phyloP scores from a whole-genome alignment of 495 filamentous ascomycete species.

The Tuber indicum region DNA sequence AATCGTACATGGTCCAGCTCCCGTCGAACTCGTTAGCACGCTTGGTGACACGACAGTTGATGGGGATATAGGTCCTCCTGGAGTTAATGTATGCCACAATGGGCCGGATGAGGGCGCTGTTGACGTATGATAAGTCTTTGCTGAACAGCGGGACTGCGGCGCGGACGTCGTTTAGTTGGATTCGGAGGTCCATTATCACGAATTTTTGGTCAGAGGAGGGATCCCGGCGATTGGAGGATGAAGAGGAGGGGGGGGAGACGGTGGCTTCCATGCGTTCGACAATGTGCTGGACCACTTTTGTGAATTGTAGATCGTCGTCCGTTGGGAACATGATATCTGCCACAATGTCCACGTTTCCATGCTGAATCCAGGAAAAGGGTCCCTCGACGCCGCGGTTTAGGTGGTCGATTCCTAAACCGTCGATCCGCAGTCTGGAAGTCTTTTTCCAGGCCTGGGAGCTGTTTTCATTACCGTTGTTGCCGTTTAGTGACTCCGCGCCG shows the following conservation, averaged over 20 bases:
- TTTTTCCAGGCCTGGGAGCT: conserved; percentile 73
- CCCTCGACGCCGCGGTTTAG: conserved; percentile 89
- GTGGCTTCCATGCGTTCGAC: conserved; percentile 92
- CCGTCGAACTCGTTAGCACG: conserved; percentile 82
- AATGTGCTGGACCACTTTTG: conserved; percentile 86
- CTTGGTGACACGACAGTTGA: conserved; percentile 91
- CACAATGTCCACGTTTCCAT: conserved; percentile 93
- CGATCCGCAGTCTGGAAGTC: conserved; percentile 80
- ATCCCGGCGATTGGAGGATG: conserved; percentile 22
- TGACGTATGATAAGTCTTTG: conserved; percentile 81
- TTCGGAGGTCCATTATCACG: conserved; percentile 66
- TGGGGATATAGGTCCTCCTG: conserved; percentile 83
- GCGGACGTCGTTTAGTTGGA: conserved; percentile 86
- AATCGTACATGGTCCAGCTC: conserved; percentile 90
- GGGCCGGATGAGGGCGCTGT: conserved; percentile 86
- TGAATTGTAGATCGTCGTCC: conserved; percentile 76
- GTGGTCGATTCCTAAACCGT: conserved; percentile 90
- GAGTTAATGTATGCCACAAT: conserved; percentile 99
- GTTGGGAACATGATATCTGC: conserved; percentile 88
- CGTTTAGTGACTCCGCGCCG: conserved; percentile 44
- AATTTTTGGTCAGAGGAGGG: conserved; percentile 29
- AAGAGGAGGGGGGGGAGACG: conserved; percentile 67
- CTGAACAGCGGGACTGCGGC: conserved; percentile 90
- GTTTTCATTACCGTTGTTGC: conserved; percentile 48
- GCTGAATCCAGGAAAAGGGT: conserved; percentile 94